These are phyloP conservation scores for maize (Zea mays) DNA, from an alignment of 176 grass and related monocot species.

Conservation along the genomic window DNA sequence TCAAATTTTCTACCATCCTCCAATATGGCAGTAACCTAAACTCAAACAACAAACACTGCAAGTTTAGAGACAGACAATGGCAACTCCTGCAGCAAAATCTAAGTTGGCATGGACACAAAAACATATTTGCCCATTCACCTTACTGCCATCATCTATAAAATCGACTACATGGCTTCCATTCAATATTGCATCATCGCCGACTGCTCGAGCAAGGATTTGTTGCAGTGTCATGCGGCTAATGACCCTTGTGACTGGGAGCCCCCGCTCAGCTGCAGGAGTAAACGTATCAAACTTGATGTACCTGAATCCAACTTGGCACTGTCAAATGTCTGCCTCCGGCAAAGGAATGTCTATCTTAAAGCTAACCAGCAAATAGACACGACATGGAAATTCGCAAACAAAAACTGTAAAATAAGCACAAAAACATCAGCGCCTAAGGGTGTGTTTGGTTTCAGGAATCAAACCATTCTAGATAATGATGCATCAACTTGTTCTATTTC, in stretches of 20 bases:
- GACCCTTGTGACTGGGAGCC: constrained; percentile 92
- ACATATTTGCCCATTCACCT: constrained; percentile 44
- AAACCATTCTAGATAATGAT: too few relatives aligned
- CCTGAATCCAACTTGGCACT: constrained; percentile 60
- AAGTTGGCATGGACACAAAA: neutral
- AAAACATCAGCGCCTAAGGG: too few relatives aligned
- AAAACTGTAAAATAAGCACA: neutral
- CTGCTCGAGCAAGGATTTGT: constrained; percentile 79
- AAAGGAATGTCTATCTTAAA: neutral
- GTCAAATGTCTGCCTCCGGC: constrained; percentile 49
- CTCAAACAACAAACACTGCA: neutral
- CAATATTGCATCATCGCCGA: constrained; percentile 69
- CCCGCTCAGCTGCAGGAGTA: constrained; percentile 84
- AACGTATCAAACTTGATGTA: constrained; percentile 99
- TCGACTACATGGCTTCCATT: constrained; percentile 82
- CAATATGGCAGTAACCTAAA: constrained; percentile 81
- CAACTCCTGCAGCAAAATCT: neutral
- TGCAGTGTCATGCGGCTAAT: constrained; percentile 96
- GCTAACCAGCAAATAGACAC: neutral
- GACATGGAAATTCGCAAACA: constrained; percentile 10
- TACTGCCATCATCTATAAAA: constrained; percentile 84
- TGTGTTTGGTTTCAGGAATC: too few relatives aligned
- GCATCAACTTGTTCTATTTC: too few relatives aligned
- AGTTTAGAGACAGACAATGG: neutral
- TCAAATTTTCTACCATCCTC: constrained; percentile 85